Conservation (phyloP, 2,329 filamentous ascomycete species). For the Phaeosphaeria sp. region DNA sequence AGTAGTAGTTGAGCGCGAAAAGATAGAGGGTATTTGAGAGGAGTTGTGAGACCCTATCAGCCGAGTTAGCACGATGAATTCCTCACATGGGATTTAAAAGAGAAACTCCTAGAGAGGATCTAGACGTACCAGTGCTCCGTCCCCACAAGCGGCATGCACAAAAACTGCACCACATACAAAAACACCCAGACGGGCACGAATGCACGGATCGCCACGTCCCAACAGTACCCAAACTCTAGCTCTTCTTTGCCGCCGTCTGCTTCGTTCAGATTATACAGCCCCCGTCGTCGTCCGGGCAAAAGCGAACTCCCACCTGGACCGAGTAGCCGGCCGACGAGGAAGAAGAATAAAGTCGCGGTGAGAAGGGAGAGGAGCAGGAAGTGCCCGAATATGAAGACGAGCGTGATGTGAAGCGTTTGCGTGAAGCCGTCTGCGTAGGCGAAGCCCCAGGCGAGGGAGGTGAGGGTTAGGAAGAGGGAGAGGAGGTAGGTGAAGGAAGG, state of each 20-base stretch:
- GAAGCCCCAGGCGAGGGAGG: constrained; percentile 65
- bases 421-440: constrained; percentile 56
- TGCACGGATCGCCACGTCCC: constrained; percentile 71
- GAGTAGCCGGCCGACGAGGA: constrained; percentile 67
- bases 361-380: constrained; percentile 67
- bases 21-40: constrained; percentile 71
- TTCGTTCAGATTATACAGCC: constrained; percentile 63
- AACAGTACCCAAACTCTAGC: constrained; percentile 74
- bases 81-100: no score
- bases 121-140: constrained; percentile 57
- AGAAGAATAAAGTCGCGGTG: constrained; percentile 68
- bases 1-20: constrained; percentile 70
- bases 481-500: constrained; percentile 74
- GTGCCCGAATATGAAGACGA: constrained; percentile 62
- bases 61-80: no score
- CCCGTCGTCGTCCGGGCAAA: constrained; percentile 59
- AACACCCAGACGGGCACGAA: constrained; percentile 73
- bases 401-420: constrained; percentile 52
- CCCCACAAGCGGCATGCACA: constrained; percentile 67
- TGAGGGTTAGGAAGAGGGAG: constrained; percentile 66
- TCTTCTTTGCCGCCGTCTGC: constrained; percentile 59
- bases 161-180: constrained; percentile 70
- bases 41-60: constrained; percentile 59
- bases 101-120: neutral
- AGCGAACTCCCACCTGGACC: constrained; percentile 63